Evolutionary conservation across 2,329 filamentous ascomycete species (phyloP).

Genomic region (Penicillium glabrum): DNA sequence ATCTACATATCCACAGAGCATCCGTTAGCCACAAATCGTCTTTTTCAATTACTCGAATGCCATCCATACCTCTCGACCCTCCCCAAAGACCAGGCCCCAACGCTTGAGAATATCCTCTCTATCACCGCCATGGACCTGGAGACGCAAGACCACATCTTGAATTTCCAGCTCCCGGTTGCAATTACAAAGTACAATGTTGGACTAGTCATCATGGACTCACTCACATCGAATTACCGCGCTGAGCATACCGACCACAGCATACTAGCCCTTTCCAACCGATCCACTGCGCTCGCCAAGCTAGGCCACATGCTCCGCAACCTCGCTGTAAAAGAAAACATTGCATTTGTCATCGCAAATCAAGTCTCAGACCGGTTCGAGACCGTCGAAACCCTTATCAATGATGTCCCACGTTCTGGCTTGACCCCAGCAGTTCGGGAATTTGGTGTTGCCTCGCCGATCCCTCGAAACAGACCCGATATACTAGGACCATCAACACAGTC

Average conservation of each 20-base stretch:
- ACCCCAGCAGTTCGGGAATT: slow-evolving; percentile 17
- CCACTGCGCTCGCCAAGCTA: slow-evolving; percentile 73
- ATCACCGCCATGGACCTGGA: slow-evolving; percentile 87
- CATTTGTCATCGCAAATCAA: slow-evolving; percentile 91
- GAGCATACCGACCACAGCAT: slow-evolving; percentile 58
- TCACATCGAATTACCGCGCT: slow-evolving; percentile 92
- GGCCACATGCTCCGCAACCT: slow-evolving; percentile 71
- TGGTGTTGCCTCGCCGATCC: slow-evolving; percentile 20
- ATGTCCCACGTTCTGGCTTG: slow-evolving; percentile 1
- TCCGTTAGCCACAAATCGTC: slow-evolving; percentile 74
- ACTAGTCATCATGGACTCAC: slow-evolving; percentile 82
- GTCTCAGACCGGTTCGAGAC: slow-evolving; percentile 80
- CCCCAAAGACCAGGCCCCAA: slow-evolving; percentile 51
- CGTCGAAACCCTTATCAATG: slow-evolving; percentile 10
- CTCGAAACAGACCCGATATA: slow-evolving; percentile 12
- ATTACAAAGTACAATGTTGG: slow-evolving; percentile 74
- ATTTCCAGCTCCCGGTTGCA: slow-evolving; percentile 86
- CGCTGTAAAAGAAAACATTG: slow-evolving; percentile 71
- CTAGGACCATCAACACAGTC: slow-evolving; percentile 15
- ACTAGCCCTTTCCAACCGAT: slow-evolving; percentile 68
- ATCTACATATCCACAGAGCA: slow-evolving; percentile 95
- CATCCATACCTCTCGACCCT: slow-evolving; percentile 61
- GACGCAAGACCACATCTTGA: slow-evolving; percentile 90
- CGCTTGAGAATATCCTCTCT: slow-evolving; percentile 74
- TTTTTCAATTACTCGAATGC: slow-evolving; percentile 72